Evolutionary conservation across 1,284 basidiomycete genomes (phyloP).

Genomic region (Irpex sp.): DNA sequence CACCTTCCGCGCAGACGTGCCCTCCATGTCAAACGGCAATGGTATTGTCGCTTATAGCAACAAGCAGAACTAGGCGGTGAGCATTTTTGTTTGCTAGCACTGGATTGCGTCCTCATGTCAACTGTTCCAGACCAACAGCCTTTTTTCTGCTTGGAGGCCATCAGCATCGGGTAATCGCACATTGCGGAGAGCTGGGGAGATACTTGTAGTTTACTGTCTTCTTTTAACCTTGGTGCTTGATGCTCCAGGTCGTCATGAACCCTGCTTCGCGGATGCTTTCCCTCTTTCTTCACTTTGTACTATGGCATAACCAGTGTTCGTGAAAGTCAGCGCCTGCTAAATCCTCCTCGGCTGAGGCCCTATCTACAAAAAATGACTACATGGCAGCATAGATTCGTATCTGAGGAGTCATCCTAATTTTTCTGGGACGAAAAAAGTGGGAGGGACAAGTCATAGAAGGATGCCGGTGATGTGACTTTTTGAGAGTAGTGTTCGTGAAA

Average conservation of each 20-base stretch:
- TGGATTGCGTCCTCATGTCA: neutral
- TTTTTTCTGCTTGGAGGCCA: neutral
- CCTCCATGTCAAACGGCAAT: neutral
- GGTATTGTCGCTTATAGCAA: neutral
- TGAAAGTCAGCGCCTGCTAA: too few relatives aligned
- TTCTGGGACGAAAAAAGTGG: too few relatives aligned
- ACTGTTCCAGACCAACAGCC: neutral
- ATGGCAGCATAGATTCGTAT: too few relatives aligned
- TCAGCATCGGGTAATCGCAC: neutral
- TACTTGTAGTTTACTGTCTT: conserved; percentile 1
- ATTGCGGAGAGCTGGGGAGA: neutral
- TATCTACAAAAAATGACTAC: too few relatives aligned
- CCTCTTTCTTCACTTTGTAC: conserved; percentile 1
- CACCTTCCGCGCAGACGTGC: neutral
- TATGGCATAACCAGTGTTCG: too few relatives aligned
- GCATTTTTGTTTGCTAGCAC: neutral
- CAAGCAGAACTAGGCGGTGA: neutral
- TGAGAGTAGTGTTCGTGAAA: too few relatives aligned
- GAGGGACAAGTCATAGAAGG: too few relatives aligned
- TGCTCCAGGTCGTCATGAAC: conserved; percentile 2
- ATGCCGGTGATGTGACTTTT: too few relatives aligned
- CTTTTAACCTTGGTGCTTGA: conserved; percentile 7
- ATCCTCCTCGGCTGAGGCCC: too few relatives aligned
- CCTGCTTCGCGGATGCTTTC: conserved; percentile 3
- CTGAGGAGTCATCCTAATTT: too few relatives aligned